These are phyloP conservation scores for Dendrobium catenatum DNA, from an alignment of 106 monocot genomes.

Conservation along the genomic window DNA sequence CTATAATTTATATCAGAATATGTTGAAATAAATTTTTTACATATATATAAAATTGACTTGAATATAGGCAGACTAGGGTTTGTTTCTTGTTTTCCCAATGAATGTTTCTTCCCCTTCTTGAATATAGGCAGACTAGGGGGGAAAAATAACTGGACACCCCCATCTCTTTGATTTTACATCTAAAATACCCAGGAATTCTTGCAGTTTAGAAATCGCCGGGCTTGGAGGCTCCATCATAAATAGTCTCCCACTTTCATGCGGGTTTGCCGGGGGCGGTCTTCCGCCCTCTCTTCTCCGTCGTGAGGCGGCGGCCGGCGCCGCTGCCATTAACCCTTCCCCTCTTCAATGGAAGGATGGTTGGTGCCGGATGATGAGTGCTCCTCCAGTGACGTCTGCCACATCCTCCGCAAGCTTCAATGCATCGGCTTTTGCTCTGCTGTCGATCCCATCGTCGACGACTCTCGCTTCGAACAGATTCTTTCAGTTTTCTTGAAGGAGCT, in stretches of 20 bases:
- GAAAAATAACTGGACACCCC: neutral
- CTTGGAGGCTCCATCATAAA: neutral
- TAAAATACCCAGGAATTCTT: neutral
- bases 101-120: neutral
- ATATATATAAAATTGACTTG: too few relatives aligned
- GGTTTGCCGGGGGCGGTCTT: neutral
- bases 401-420: constrained; percentile 48
- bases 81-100: neutral
- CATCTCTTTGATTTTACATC: neutral
- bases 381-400: constrained; percentile 19
- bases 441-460: neutral
- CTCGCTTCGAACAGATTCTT: constrained; percentile 39
- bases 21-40: too few relatives aligned
- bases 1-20: too few relatives aligned
- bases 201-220: neutral
- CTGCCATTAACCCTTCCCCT: neutral
- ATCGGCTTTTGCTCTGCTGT: constrained; percentile 51
- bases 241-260: neutral
- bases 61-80: neutral
- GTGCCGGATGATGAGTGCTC: constrained; percentile 1
- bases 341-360: constrained; percentile 25
- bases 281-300: neutral
- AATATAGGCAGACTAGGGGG: neutral
- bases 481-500: constrained; percentile 43
- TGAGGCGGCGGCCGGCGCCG: neutral